phyloP scores from a whole-genome alignment of 2,329 filamentous ascomycete species.

The Furcasterigmium furcatum region DNA sequence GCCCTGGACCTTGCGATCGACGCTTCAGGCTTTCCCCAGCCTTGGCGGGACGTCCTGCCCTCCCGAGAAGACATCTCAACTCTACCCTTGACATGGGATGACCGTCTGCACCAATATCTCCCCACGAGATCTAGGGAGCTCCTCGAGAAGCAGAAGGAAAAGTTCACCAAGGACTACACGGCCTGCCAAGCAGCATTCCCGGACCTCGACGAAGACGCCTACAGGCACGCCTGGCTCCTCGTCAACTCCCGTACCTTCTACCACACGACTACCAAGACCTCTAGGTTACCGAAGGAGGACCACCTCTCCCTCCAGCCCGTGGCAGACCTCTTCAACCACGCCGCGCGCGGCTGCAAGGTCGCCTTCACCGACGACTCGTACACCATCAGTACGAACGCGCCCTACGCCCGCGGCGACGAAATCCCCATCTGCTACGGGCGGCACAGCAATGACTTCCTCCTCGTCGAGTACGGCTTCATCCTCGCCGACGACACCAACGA shows the following conservation, averaged over 20 bases:
- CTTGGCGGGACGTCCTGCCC: conserved; percentile 69
- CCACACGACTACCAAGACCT: conserved; percentile 43
- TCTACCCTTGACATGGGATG: conserved; percentile 47
- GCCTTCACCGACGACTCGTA: conserved; percentile 48
- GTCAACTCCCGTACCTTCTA: conserved; percentile 64
- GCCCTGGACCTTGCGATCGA: conserved; percentile 65
- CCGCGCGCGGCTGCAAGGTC: conserved; percentile 47
- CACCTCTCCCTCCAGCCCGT: conserved; percentile 69
- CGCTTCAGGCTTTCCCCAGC: conserved; percentile 37
- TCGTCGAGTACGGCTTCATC: conserved; percentile 63
- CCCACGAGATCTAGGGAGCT: conserved; percentile 40
- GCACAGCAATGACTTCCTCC: conserved; percentile 69
- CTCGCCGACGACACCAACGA: conserved; percentile 39
- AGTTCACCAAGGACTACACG: conserved; percentile 37
- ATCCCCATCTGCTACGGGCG: conserved; percentile 67
- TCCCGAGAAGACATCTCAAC: conserved; percentile 52
- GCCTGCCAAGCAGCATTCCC: conserved; percentile 25
- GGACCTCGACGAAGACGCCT: conserved; percentile 32
- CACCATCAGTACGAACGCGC: conserved; percentile 46
- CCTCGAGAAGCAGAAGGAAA: conserved; percentile 48
- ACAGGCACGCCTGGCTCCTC: conserved; percentile 54
- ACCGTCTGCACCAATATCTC: conserved; percentile 40
- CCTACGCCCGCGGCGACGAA: conserved; percentile 58
- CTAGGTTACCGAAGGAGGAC: conserved; percentile 44
- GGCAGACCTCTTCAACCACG: conserved; percentile 68